Percentiles rank a stretch among this genome's conserved stretches.
Evolutionary conservation across 2,329 filamentous ascomycete genomes (phyloP).

Genomic region (Calycina marina): DNA sequence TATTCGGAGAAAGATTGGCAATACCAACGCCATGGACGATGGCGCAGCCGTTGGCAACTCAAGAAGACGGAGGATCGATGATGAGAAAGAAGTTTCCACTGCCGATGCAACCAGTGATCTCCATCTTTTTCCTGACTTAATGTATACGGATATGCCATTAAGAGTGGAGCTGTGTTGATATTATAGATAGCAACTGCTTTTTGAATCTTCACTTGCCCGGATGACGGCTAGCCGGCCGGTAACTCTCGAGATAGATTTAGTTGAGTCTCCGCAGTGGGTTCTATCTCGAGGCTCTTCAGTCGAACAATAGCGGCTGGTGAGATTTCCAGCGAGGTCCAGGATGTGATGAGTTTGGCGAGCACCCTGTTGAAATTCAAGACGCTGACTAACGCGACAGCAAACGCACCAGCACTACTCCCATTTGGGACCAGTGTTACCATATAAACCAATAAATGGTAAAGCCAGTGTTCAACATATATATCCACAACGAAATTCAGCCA

Average conservation of each 20-base stretch:
- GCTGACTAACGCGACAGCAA: conserved; percentile 15
- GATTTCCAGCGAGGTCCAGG: conserved; percentile 12
- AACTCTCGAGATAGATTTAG: background rate
- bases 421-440: conserved; percentile 18
- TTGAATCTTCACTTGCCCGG: conserved; percentile 20
- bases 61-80: background rate
- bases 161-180: background rate
- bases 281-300: conserved; percentile 1
- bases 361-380: conserved; percentile 10
- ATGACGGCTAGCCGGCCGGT: conserved; percentile 4
- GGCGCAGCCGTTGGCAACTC: background rate
- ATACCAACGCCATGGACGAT: background rate
- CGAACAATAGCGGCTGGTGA: conserved; percentile 9
- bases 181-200: conserved; percentile 4
- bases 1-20: background rate
- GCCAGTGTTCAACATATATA: conserved; percentile 5
- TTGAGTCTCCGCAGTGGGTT: conserved; percentile 1
- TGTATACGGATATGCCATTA: background rate
- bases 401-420: conserved; percentile 9
- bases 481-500: conserved; percentile 33
- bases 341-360: conserved; percentile 5
- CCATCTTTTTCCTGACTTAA: background rate
- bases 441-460: conserved; percentile 19
- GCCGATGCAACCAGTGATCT: background rate
- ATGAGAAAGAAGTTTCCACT: background rate